These are phyloP conservation scores for Acrocalymma vagum DNA, from an alignment of 2,329 filamentous ascomycete species.

Conservation along the genomic window DNA sequence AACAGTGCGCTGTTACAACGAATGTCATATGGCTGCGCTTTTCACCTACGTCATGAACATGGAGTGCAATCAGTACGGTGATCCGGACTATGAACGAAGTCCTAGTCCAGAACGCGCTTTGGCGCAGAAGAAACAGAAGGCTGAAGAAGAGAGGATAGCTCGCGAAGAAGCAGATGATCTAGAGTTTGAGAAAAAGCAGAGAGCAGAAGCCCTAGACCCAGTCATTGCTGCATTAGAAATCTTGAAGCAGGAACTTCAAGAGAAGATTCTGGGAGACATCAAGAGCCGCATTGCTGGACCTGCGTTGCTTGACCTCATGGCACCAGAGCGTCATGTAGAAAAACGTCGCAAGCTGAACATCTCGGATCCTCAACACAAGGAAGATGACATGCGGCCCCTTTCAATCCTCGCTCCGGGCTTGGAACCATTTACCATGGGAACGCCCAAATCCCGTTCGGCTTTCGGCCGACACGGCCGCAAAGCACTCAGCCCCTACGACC, in stretches of 20 bases:
- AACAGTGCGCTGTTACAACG: constrained; percentile 79
- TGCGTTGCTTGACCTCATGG: constrained; percentile 79
- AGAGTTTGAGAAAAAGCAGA: constrained; percentile 88
- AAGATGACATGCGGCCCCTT: constrained; percentile 64
- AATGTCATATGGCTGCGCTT: constrained; percentile 81
- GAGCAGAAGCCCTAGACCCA: constrained; percentile 90
- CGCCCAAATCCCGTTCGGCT: constrained; percentile 61
- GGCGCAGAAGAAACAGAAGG: constrained; percentile 63
- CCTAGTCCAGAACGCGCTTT: constrained; percentile 60
- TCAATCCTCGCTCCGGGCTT: constrained; percentile 64
- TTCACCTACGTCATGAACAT: constrained; percentile 95
- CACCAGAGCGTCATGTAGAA: constrained; percentile 80
- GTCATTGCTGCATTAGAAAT: constrained; percentile 82
- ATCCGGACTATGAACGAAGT: constrained; percentile 67
- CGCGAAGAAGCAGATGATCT: constrained; percentile 82
- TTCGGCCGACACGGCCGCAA: constrained; percentile 48
- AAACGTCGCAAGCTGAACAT: constrained; percentile 84
- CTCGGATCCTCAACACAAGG: constrained; percentile 67
- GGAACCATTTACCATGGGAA: constrained; percentile 70
- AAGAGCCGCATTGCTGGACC: constrained; percentile 87
- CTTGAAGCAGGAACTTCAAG: constrained; percentile 80
- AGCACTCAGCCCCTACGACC: constrained; percentile 55
- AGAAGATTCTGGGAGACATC: constrained; percentile 89
- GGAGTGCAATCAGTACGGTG: constrained; percentile 78
- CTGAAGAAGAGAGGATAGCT: constrained; percentile 71